These are phyloP conservation scores for Cajanus cajan DNA, from an alignment of 306 rosid species.

Conservation along the genomic window DNA sequence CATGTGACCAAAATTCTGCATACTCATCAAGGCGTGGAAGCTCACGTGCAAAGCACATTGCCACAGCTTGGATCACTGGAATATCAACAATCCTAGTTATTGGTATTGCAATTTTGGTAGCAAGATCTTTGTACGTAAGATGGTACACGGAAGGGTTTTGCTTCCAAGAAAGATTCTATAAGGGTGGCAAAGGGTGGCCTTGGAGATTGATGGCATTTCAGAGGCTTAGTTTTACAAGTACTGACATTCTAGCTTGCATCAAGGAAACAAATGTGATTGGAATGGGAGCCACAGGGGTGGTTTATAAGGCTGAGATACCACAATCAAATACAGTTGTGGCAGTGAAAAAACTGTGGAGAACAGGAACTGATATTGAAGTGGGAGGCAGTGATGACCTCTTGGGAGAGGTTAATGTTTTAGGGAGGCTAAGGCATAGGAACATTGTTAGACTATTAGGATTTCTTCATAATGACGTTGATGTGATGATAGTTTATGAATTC, in stretches of 20 bases:
- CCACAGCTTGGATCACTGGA: conserved; percentile 71
- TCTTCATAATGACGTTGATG: conserved; percentile 69
- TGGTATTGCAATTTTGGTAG: conserved; percentile 50
- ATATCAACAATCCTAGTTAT: conserved; percentile 57
- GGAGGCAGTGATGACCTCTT: conserved; percentile 78
- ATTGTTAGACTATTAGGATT: conserved; percentile 81
- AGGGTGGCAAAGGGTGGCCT: conserved; percentile 87
- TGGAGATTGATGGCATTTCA: conserved; percentile 95
- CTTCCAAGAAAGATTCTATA: conserved; percentile 57
- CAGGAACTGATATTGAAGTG: conserved; percentile 67
- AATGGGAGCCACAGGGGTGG: conserved; percentile 86
- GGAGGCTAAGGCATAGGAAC: conserved; percentile 87
- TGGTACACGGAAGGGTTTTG: conserved; percentile 77
- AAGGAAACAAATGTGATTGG: conserved; percentile 88
- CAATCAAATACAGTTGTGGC: conserved; percentile 72
- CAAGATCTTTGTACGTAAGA: conserved; percentile 54
- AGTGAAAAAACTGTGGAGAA: conserved; percentile 84
- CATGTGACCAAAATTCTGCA: conserved; percentile 54
- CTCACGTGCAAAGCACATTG: conserved; percentile 50
- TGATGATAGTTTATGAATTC: conserved; percentile 87
- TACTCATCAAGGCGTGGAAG: conserved; percentile 43
- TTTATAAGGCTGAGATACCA: conserved; percentile 82
- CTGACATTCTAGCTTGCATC: conserved; percentile 80
- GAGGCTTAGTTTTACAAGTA: conserved; percentile 74
- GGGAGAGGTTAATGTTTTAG: conserved; percentile 88